Conservation (phyloP, 164 flowering plant genomes). For the Taxillus chinensis region DNA sequence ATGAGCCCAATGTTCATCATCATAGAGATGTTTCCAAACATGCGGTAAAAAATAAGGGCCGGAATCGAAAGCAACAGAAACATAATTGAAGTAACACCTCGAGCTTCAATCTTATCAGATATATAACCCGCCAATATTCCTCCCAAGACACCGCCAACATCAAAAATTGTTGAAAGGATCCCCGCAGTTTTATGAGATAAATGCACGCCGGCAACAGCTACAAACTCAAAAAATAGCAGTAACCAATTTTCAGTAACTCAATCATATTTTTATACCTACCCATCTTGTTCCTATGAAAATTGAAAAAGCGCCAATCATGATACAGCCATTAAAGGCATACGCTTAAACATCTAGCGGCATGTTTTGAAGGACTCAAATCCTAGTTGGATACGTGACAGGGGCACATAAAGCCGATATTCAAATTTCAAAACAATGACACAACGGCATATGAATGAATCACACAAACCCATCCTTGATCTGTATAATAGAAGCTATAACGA, state of each 20-base stretch:
- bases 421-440: too few species aligned
- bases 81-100: constrained; percentile 65
- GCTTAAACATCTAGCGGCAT: too few species aligned
- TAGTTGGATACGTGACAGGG: too few species aligned
- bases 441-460: too few species aligned
- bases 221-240: constrained; percentile 16
- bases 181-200: constrained; percentile 84
- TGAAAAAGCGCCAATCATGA: too few species aligned
- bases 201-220: constrained; percentile 85
- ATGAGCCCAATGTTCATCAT: constrained; percentile 49
- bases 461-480: too few species aligned
- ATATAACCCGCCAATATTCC: constrained; percentile 76
- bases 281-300: too few species aligned
- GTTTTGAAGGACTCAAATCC: too few species aligned
- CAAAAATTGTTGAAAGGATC: constrained; percentile 79
- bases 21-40: constrained; percentile 68
- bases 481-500: too few species aligned
- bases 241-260: not conserved
- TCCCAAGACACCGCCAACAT: constrained; percentile 91
- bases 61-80: constrained; percentile 74
- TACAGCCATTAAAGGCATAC: too few species aligned
- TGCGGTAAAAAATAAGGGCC: constrained; percentile 60
- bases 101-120: constrained; percentile 81
- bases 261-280: too few species aligned
- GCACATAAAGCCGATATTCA: too few species aligned